Evolutionary conservation across 2,329 filamentous ascomycete genomes (phyloP).

Genomic region (Microdochium bolleyi): DNA sequence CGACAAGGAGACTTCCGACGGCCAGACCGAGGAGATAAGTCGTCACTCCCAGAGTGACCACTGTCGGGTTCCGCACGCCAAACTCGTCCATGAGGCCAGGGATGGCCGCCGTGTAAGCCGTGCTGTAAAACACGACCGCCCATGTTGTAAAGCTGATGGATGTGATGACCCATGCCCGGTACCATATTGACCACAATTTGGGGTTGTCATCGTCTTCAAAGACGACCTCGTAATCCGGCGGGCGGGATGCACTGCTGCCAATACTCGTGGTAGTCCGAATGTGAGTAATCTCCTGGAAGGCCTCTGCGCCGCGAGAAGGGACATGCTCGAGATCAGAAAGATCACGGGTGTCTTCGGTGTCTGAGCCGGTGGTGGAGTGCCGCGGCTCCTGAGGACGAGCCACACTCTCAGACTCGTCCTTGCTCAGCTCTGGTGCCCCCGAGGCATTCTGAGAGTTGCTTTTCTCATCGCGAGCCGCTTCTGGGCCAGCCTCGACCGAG

Average conservation of each 20-base stretch:
- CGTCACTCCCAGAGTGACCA: constrained; percentile 70
- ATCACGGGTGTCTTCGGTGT: constrained; percentile 13
- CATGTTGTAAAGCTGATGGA: constrained; percentile 37
- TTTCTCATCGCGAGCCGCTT: not conserved
- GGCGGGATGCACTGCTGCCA: constrained; percentile 31
- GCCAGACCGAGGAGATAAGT: constrained; percentile 72
- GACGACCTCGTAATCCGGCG: constrained; percentile 63
- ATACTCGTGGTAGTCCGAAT: constrained; percentile 32
- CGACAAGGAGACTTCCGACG: constrained; percentile 61
- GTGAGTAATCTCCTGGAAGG: constrained; percentile 32
- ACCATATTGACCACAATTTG: constrained; percentile 55
- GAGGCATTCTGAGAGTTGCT: not conserved
- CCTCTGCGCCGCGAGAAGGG: constrained; percentile 10
- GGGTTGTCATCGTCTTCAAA: constrained; percentile 60
- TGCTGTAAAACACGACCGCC: constrained; percentile 63
- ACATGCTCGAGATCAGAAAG: constrained; percentile 16
- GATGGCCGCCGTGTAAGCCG: constrained; percentile 68
- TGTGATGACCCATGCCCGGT: constrained; percentile 32
- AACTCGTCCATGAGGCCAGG: constrained; percentile 64
- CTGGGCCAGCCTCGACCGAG: not conserved
- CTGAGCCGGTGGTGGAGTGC: not conserved
- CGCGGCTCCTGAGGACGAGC: not conserved
- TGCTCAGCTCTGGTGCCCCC: not conserved
- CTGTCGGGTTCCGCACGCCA: constrained; percentile 42
- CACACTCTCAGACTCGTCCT: not conserved